phyloP scores from a whole-genome alignment of 2,329 filamentous ascomycete species.

The Penicillium hesseltinei region DNA sequence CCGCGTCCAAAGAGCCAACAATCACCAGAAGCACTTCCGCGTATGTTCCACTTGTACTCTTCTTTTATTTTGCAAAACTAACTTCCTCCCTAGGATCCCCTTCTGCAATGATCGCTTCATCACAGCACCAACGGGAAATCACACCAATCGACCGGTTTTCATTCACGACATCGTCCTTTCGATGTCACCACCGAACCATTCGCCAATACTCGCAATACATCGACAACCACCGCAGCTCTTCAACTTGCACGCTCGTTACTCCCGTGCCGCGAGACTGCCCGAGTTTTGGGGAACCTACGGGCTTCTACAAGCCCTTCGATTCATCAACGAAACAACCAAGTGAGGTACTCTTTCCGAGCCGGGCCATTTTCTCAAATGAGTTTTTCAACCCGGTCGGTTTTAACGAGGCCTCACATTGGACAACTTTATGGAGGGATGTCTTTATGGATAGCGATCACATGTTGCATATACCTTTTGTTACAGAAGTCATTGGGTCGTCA shows the following conservation, averaged over 20 bases:
- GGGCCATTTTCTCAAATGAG: slow-evolving; percentile 5
- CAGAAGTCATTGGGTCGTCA: neutral
- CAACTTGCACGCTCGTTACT: neutral
- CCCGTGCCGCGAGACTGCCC: neutral
- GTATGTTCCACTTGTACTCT: slow-evolving; percentile 41
- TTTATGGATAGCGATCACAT: slow-evolving; percentile 6
- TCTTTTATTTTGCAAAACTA: slow-evolving; percentile 13
- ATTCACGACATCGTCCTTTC: neutral
- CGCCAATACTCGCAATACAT: neutral
- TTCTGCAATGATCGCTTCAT: slow-evolving; percentile 47
- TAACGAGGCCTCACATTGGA: slow-evolving; percentile 7
- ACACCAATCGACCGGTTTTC: slow-evolving; percentile 1
- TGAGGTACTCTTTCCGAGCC: slow-evolving; percentile 9
- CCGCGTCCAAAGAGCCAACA: slow-evolving; percentile 69
- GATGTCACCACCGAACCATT: neutral
- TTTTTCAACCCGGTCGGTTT: slow-evolving; percentile 10
- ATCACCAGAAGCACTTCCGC: slow-evolving; percentile 75
- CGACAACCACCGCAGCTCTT: slow-evolving; percentile 3
- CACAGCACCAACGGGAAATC: neutral
- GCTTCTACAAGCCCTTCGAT: neutral
- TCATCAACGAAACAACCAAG: neutral
- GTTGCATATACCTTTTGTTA: slow-evolving; percentile 9
- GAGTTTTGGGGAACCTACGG: neutral
- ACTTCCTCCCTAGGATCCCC: slow-evolving; percentile 46
- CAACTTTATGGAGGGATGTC: slow-evolving; percentile 4